Base-by-base conservation (phyloP, 2,329 filamentous ascomycete species). In the Furcasterigmium sp. region DNA sequence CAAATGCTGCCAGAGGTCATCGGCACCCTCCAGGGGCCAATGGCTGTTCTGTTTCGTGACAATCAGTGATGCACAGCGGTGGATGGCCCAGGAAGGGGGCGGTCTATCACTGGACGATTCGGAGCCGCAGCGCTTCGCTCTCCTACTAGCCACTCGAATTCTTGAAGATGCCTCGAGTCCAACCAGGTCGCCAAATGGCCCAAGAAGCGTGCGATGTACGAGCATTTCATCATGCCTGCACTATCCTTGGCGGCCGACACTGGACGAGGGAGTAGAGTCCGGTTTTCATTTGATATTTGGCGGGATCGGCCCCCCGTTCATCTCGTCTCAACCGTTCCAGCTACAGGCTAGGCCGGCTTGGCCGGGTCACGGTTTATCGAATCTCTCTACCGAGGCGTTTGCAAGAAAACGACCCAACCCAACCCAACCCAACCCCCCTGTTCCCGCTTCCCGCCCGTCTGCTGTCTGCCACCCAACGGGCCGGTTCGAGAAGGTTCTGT, bases 401-500 rank as follows among this genome's bases (percentile, higher is more conserved):
- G 62, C 60, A 59, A 39, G 48, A 65, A 67, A 47, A 44, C 51
- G 46, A 35, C 41, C 34, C 35, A 26, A 7, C n/a, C n/a, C n/a
- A n/a, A n/a, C n/a, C n/a, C n/a, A n/a, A n/a, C 25, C 25, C 8
- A 14, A 32, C 29, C 29, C 29, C 29, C 17, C 32, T 15, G 15
- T 17, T 17, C 32, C 32, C 32, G 17, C 32, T 35, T 18, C 32
- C 32, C n/a, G 26, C 29, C 35, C 29, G 32, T 35, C 5, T 35
- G n/a, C n/a, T n/a, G 38, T 30, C 34, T 42, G 38, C n/a, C 49
- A 41, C 44, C 47, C 49, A 46, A 41, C 49, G 29, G 49, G 36
- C 45, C 44, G 54, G 55, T 69, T 69, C 67, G 67, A 66, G 67
- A 69, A 69, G 62, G 53, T 69, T 69, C 66, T 62, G 64, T 69